phyloP scores from a whole-genome alignment of 352 stramenopile species.

The Phytophthora citricola region DNA sequence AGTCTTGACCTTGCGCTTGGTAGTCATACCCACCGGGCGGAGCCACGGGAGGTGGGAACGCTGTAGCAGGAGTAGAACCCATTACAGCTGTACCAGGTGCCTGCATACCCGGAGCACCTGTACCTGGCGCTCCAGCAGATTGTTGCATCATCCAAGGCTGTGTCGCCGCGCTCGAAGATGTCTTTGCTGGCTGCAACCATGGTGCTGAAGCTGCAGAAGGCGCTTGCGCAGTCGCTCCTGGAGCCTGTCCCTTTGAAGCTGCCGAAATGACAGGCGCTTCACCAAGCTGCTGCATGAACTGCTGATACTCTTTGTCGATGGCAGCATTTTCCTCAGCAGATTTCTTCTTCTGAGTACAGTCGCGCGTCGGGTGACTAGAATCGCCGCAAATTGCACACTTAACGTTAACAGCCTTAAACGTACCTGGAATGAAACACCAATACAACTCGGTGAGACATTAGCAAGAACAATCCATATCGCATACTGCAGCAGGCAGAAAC shows the following conservation, averaged over 20 bases:
- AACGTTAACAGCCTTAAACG: slow-evolving; percentile 88
- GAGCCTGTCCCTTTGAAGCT: slow-evolving; percentile 45
- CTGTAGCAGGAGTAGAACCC: slow-evolving; percentile 57
- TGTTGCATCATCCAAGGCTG: slow-evolving; percentile 79
- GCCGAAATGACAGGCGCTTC: slow-evolving; percentile 77
- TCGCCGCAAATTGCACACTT: slow-evolving; percentile 99
- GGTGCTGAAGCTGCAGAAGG: slow-evolving; percentile 49
- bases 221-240: slow-evolving; percentile 8
- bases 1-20: slow-evolving; percentile 42
- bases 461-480: slow-evolving; percentile 16
- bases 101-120: slow-evolving; percentile 27
- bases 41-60: slow-evolving; percentile 55
- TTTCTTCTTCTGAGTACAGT: slow-evolving; percentile 94
- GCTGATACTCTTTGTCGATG: slow-evolving; percentile 88
- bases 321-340: slow-evolving; percentile 73
- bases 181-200: slow-evolving; percentile 74
- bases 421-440: slow-evolving; percentile 39
- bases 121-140: slow-evolving; percentile 43
- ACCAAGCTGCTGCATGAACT: slow-evolving; percentile 88
- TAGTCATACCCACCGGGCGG: slow-evolving; percentile 45
- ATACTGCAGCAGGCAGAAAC: slow-evolving; percentile 1
- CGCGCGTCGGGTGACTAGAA: slow-evolving; percentile 96
- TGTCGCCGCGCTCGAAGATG: slow-evolving; percentile 36
- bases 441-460: slow-evolving; percentile 3
- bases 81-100: slow-evolving; percentile 23